phyloP scores from a whole-genome alignment of 371 early-diverging fungal species.

The Coemansia linderi region DNA sequence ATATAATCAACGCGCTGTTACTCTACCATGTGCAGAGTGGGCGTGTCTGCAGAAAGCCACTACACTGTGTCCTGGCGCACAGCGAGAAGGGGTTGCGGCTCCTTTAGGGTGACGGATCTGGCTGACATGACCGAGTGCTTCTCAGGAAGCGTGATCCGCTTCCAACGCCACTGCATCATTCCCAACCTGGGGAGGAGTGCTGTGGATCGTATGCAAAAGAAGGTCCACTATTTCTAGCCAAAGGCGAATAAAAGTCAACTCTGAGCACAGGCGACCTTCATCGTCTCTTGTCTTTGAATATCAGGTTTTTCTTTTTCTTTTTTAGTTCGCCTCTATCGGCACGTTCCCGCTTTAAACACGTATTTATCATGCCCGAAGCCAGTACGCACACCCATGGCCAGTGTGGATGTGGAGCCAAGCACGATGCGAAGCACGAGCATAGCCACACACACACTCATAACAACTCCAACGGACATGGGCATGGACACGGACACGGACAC shows the following conservation, averaged over 20 bases:
- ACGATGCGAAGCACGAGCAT: slow-evolving; percentile 1
- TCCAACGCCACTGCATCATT: not conserved
- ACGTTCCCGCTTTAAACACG: not conserved
- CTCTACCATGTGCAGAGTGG: not conserved
- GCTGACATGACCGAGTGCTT: not conserved
- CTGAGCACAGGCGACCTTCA: not conserved
- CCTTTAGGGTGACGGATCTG: no score
- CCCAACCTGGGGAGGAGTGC: not conserved
- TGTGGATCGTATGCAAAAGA: slow-evolving; percentile 2
- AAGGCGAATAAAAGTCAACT: not conserved
- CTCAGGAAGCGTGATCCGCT: not conserved
- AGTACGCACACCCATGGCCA: slow-evolving; percentile 8
- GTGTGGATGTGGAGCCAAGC: slow-evolving; percentile 6
- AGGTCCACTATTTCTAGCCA: not conserved
- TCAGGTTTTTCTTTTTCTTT: not conserved
- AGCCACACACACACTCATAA: slow-evolving; percentile 24
- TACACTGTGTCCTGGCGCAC: not conserved
- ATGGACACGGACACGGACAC: slow-evolving; percentile 17
- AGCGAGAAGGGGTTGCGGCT: no score
- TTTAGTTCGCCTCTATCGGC: not conserved
- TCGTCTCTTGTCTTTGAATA: not conserved
- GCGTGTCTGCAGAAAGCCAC: not conserved
- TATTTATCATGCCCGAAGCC: slow-evolving; percentile 7
- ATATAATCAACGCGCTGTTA: not conserved
- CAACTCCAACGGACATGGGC: slow-evolving; percentile 9